Evolutionary conservation across 108 stramenopile species (phyloP), one percentile per base, ranked within the genome.

Genomic region (Cyclotella atomus): DNA sequence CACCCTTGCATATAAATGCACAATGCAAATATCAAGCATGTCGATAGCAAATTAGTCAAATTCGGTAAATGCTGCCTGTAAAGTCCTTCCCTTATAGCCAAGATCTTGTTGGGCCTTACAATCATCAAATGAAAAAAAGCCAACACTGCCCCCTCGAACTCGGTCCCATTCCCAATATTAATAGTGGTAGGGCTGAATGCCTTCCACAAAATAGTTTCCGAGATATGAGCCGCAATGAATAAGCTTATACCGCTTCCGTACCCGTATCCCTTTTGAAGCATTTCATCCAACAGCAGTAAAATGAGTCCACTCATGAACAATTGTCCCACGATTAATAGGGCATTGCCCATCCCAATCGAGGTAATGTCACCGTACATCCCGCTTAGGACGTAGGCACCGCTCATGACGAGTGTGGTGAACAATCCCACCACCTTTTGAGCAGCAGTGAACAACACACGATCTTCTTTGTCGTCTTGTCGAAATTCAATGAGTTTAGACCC

Each of bases 371-470:
- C 99, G 84, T 99, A 99, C 95, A 98, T 98, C 41, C 99, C 99
- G 43, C 91, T 93, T 65, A 98, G 87, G 65, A 99, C 98, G 78
- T 98, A 99, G 30, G 96, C 96, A 67, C 95, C 93, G 44, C 98
- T 98, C 91, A 98, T 95, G 43, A 91, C 96, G 25, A 97, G 71
- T 16, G 98, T 99, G 73, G 99, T 98, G 65, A 99, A 82, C 62
- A 99, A 92, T 74, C 97, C 99, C 77, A 99, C 97, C n/a, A 99
- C 84, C 84, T 99, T 99, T 79, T 99, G 99, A n/a, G 98, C 98
- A 29, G 91, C 98, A 15, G 82, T 84, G 76, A 99, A 99, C 36
- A 99, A 85, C 30, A 95, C 94, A 21, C 98, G 85, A 84, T 99
- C 99, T 83, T 99, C 97, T 89, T 98, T 98, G 76, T 95, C 88